phyloP scores from a whole-genome alignment of 148 eudicot species.

The Nepenthes gracilis region DNA sequence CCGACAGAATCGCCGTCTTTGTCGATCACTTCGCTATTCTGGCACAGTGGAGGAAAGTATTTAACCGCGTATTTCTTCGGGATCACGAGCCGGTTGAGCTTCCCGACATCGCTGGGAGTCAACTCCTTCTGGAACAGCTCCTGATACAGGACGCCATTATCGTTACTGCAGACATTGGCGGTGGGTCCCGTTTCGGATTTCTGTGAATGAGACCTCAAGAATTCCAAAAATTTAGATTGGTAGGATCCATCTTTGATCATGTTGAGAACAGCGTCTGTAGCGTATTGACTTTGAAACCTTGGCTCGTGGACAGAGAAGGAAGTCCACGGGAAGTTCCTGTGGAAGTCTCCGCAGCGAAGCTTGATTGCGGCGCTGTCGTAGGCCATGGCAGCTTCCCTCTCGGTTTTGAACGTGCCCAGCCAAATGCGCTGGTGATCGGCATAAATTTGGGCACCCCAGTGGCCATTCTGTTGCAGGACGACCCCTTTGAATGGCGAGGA shows the following conservation, averaged over 20 bases:
- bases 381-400: conserved; percentile 30
- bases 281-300: conserved; percentile 16
- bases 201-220: neutral
- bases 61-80: conserved; percentile 38
- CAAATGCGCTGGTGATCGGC: conserved; percentile 29
- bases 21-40: neutral
- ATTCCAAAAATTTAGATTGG: conserved; percentile 25
- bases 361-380: conserved; percentile 42
- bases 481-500: neutral
- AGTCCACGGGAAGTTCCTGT: conserved; percentile 22
- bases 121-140: conserved; percentile 32
- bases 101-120: conserved; percentile 49
- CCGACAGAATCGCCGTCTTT: neutral
- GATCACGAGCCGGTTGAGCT: conserved; percentile 25
- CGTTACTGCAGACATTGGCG: neutral
- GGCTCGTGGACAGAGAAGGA: conserved; percentile 13
- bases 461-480: conserved; percentile 28
- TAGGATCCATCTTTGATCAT: conserved; percentile 50
- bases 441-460: conserved; percentile 50
- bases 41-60: conserved; percentile 8
- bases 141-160: conserved; percentile 3
- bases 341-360: conserved; percentile 10
- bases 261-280: conserved; percentile 13
- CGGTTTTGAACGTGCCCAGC: conserved; percentile 52
- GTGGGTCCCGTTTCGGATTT: neutral